Percentiles rank a stretch among this genome's conserved stretches.
Evolutionary conservation across 2,329 filamentous ascomycete species (phyloP).

Genomic region (Dendrostoma leiphaemia): DNA sequence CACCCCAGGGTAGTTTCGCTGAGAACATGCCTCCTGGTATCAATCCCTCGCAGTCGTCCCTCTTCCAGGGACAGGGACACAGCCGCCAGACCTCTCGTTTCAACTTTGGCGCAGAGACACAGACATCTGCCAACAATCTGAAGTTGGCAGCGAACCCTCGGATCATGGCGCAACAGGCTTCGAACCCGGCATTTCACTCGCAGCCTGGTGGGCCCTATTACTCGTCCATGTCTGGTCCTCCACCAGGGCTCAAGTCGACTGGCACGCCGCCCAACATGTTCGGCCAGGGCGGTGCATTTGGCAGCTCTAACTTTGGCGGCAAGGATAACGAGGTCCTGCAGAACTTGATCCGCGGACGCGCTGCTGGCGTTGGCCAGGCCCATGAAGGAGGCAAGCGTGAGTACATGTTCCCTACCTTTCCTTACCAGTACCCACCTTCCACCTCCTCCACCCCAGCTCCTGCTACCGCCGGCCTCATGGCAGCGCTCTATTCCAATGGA

Average conservation of each 20-base stretch:
- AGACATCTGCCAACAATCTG: constrained; percentile 60
- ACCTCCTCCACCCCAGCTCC: constrained; percentile 79
- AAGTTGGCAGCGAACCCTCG: constrained; percentile 78
- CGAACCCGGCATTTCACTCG: constrained; percentile 77
- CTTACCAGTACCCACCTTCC: constrained; percentile 81
- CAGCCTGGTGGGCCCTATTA: constrained; percentile 72
- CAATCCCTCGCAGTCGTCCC: constrained; percentile 46
- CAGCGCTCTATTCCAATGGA: constrained; percentile 87
- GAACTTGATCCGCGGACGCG: constrained; percentile 73
- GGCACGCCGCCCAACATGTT: constrained; percentile 95
- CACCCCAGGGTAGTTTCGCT: constrained; percentile 56
- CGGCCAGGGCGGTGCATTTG: constrained; percentile 82
- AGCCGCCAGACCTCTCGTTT: constrained; percentile 83
- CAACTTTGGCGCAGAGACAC: constrained; percentile 78
- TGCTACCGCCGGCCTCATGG: constrained; percentile 79
- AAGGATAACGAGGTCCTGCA: constrained; percentile 83
- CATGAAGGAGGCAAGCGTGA: constrained; percentile 96
- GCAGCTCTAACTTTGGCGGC: constrained; percentile 65
- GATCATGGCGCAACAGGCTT: constrained; percentile 71
- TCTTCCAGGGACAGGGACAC: constrained; percentile 60
- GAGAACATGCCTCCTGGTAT: constrained; percentile 61
- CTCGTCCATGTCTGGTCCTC: constrained; percentile 84
- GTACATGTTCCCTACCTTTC: constrained; percentile 92
- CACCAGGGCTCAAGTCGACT: constrained; percentile 91
- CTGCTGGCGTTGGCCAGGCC: constrained; percentile 65